phyloP scores from a whole-genome alignment of 306 rosid genomes.

The Vicia villosa region DNA sequence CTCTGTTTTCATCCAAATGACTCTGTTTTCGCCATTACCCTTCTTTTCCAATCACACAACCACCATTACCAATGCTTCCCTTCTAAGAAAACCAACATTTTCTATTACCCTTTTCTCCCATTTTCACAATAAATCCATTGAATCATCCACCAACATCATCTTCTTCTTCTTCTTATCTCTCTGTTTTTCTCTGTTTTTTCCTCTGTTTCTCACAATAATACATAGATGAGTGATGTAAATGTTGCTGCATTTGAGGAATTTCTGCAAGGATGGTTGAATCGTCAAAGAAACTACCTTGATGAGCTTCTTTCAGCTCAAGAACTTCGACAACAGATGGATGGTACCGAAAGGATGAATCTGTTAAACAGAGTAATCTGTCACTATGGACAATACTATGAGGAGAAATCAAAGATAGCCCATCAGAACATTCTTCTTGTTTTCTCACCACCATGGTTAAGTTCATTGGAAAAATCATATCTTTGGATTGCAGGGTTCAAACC shows the following conservation, averaged over 20 bases:
- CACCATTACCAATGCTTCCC: constrained; percentile 36
- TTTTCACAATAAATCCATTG: not conserved
- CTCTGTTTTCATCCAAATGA: constrained; percentile 38
- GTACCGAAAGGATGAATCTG: constrained; percentile 42
- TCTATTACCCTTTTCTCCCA: constrained; percentile 28
- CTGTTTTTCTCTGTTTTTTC: not conserved
- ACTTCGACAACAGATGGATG: constrained; percentile 23
- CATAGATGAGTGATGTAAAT: constrained; percentile 45
- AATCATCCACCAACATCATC: not conserved
- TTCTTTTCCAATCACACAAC: constrained; percentile 34
- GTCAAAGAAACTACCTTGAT: constrained; percentile 58
- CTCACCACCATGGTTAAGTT: constrained; percentile 71
- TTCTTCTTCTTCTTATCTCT: not conserved
- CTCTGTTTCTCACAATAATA: constrained; percentile 6
- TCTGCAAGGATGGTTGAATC: constrained; percentile 62
- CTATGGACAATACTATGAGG: constrained; percentile 72
- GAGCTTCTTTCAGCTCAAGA: constrained; percentile 53
- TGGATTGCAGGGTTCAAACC: constrained; percentile 87
- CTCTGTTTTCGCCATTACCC: constrained; percentile 34
- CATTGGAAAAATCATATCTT: constrained; percentile 53
- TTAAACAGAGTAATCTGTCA: constrained; percentile 56
- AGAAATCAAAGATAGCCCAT: constrained; percentile 58
- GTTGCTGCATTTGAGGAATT: constrained; percentile 53
- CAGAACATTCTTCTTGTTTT: constrained; percentile 52
- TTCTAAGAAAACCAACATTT: constrained; percentile 35